Conservation (phyloP, 805 yeast species). For the Monosporozyma servazzii region DNA sequence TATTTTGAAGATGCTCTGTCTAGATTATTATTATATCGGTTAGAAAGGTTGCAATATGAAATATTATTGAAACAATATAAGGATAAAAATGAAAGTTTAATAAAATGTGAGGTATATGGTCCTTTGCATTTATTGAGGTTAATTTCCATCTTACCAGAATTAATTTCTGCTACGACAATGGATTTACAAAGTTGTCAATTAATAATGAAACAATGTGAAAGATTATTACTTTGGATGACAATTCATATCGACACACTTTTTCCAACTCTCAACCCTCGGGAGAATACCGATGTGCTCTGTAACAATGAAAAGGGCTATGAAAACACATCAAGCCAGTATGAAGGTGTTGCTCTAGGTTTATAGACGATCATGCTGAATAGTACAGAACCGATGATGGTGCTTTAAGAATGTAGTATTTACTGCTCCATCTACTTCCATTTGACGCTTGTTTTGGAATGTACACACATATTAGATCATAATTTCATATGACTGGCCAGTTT, state of each 20-base stretch:
- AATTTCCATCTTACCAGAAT: slow-evolving; percentile 70
- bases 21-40: slow-evolving; percentile 21
- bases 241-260: slow-evolving; percentile 11
- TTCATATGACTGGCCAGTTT: no score
- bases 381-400: no score
- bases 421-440: no score
- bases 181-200: slow-evolving; percentile 51
- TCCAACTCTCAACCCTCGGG: slow-evolving; percentile 1
- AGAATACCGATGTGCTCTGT: not conserved
- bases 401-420: no score
- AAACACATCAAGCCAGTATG: slow-evolving; percentile 29
- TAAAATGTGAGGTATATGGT: slow-evolving; percentile 48
- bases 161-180: slow-evolving; percentile 72
- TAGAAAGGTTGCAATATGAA: slow-evolving; percentile 25
- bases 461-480: no score
- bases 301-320: slow-evolving; percentile 15
- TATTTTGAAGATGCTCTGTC: slow-evolving; percentile 65
- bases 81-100: slow-evolving; percentile 6
- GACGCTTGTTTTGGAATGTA: no score
- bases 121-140: slow-evolving; percentile 74
- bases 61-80: slow-evolving; percentile 12
- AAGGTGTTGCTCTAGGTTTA: slow-evolving; percentile 29
- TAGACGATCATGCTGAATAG: slow-evolving; percentile 1
- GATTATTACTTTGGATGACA: slow-evolving; percentile 22
- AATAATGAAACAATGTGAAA: slow-evolving; percentile 23